Evolutionary conservation across 2,329 filamentous ascomycete species (phyloP), one percentile per base, ranked within the genome.

Genomic region (Bretziella fagacearum): DNA sequence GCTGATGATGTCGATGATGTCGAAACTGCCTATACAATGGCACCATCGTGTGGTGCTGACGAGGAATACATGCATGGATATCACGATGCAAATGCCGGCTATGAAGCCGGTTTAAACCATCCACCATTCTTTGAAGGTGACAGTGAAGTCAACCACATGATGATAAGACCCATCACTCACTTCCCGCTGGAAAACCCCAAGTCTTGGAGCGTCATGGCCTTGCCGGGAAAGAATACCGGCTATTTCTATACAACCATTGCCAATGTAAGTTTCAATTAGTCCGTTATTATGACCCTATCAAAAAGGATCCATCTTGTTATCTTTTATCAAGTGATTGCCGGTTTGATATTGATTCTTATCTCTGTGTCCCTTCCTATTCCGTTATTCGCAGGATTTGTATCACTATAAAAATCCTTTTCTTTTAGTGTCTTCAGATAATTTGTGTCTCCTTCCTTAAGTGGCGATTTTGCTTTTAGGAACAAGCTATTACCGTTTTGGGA

Each of bases 181-280:
- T n/a, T n/a, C n/a, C n/a, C n/a, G n/a, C n/a, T 36, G 15, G 11
- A n/a, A 8, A n/a, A n/a, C n/a, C n/a, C 26, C 22, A 33, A 32
- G 6, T 15, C 35, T 7, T 15, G 13, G 8, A 37, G 33, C 15
- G 29, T 40, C 35, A 20, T 29, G 2, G 44, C 44, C 2, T 11
- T 29, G 5, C 33, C 44, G 5, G 44, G 44, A 5, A 13, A n/a
- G 5, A 20, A 8, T 2, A 46, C 44, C 3, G 44, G 44, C 6
- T 13, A 23, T 18, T 46, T 46, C 25, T 46, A 46, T 15, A 46
- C 33, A 2, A 26, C 36, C 3, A 17, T 46, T 22, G 35, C 32
- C 26, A 46, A 46, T 40, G 44, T 40, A 40, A 46, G 44, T 46
- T 46, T n/a, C 26, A 8, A n/a, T 13, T 23, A 40, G 23, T 3